These are phyloP conservation scores for Irpex sp. DNA, from an alignment of 1,284 basidiomycete genomes.

Conservation along the genomic window DNA sequence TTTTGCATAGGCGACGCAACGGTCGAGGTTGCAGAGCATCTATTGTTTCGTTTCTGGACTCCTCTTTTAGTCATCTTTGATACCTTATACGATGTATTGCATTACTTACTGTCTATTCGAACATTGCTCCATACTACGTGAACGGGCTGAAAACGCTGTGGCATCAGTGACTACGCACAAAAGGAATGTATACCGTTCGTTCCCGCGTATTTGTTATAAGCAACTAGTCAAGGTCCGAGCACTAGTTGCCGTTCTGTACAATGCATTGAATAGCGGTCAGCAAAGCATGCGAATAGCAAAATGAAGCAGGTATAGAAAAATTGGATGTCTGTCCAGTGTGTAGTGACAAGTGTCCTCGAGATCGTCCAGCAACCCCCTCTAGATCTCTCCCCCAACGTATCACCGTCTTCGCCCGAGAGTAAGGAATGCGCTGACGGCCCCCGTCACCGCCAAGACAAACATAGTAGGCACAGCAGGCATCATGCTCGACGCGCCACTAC, in stretches of 20 bases:
- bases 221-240: background rate
- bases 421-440: background rate
- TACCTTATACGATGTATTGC: background rate
- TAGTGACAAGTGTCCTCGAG: background rate
- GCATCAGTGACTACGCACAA: background rate
- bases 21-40: background rate
- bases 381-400: background rate
- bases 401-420: background rate
- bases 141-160: too few species aligned
- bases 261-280: background rate
- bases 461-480: slow-evolving; percentile 13
- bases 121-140: background rate
- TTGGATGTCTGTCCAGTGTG: background rate
- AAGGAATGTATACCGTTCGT: background rate
- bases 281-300: background rate
- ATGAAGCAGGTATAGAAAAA: background rate
- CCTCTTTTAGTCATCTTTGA: background rate
- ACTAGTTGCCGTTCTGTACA: background rate
- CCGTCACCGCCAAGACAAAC: slow-evolving; percentile 7
- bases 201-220: background rate
- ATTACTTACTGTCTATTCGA: background rate
- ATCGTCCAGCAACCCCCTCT: background rate
- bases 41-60: background rate
- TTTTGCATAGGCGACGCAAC: background rate
- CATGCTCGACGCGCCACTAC: slow-evolving; percentile 17